Base-by-base conservation (phyloP, 2,329 filamentous ascomycete species). In the Colletotrichum filicis region DNA sequence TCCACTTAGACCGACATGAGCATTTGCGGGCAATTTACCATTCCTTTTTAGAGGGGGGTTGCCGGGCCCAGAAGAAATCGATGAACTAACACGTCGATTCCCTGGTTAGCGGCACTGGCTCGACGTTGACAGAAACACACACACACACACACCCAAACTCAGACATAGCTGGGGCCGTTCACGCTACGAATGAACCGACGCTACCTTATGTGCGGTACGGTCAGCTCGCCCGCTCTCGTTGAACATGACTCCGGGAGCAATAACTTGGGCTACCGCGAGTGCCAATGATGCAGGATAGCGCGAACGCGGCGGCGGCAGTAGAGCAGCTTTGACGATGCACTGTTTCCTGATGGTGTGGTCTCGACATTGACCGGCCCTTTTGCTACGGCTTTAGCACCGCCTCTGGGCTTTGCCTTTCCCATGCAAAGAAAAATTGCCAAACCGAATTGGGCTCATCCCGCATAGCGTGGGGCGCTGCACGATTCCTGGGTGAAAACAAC, bases 391-490 rank as follows among this genome's bases (percentile, higher is more conserved):
- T 28, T 5, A 16, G 7, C 42, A 28, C 53, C 62, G 61, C 30
- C 60, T 66, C 22, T 22, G 28, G n/a, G 24, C 24, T 55, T 37
- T 35, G 53, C 30, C 42, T 16, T 32, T 30, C 46, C 35, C 28
- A 37, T 22, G 59, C 26, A 53, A 55, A 66, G 1, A 26, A 26
- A 32, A 56, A 12, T 5, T 65, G 56, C 46, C 66, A 65, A 46
- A 46, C 59, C 46, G 35, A 66, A 59, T 63, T 72, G 52, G 68
- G 62, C 32, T 19, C 49, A 55, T 74, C 62, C 71, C 62, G 68
- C 68, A 72, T 72, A 35, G 28, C 71, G 71, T 68, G 68, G 71
- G 71, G 67, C 67, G 26, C 42, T 30, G n/a, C 42, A 19, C 28
- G 56, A 65, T 61, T 16, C 32, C 52, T 55, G 24, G 55, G 66